Conservation (phyloP, 768 basidiomycete genomes). For the Suillus spraguei region DNA sequence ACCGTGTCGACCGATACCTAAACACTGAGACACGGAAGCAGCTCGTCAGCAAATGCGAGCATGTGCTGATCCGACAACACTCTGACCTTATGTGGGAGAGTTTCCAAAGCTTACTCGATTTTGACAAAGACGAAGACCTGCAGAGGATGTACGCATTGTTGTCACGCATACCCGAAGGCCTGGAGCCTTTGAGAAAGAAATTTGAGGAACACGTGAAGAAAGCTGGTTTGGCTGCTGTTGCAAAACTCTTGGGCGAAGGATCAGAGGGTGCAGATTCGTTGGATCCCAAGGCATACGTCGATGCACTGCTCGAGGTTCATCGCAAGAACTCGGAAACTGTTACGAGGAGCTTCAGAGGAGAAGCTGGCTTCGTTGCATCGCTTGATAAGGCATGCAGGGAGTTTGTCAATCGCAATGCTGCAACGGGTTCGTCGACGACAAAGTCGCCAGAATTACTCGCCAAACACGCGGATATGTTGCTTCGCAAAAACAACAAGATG, state of each 20-base stretch:
- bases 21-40: slow-evolving; percentile 86
- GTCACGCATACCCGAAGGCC: slow-evolving; percentile 84
- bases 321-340: slow-evolving; percentile 91
- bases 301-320: slow-evolving; percentile 89
- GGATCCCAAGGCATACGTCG: slow-evolving; percentile 94
- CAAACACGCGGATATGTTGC: slow-evolving; percentile 85
- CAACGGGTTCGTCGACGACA: slow-evolving; percentile 79
- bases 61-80: slow-evolving; percentile 88
- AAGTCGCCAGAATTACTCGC: slow-evolving; percentile 93
- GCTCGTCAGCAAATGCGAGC: slow-evolving; percentile 83
- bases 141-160: slow-evolving; percentile 95
- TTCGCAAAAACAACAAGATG: slow-evolving; percentile 95
- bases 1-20: slow-evolving; percentile 92
- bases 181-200: slow-evolving; percentile 87
- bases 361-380: slow-evolving; percentile 91
- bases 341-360: slow-evolving; percentile 84
- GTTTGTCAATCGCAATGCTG: slow-evolving; percentile 92
- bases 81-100: slow-evolving; percentile 87
- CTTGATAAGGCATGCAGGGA: slow-evolving; percentile 95
- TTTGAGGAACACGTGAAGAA: slow-evolving; percentile 97
- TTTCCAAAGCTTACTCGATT: slow-evolving; percentile 89
- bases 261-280: slow-evolving; percentile 56
- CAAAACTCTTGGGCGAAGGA: slow-evolving; percentile 64
- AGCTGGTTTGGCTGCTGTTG: slow-evolving; percentile 80
- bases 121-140: slow-evolving; percentile 92